Evolutionary conservation across 1,284 basidiomycete species (phyloP), one percentile per base, ranked within the genome.

Genomic region (Athelia sp.): DNA sequence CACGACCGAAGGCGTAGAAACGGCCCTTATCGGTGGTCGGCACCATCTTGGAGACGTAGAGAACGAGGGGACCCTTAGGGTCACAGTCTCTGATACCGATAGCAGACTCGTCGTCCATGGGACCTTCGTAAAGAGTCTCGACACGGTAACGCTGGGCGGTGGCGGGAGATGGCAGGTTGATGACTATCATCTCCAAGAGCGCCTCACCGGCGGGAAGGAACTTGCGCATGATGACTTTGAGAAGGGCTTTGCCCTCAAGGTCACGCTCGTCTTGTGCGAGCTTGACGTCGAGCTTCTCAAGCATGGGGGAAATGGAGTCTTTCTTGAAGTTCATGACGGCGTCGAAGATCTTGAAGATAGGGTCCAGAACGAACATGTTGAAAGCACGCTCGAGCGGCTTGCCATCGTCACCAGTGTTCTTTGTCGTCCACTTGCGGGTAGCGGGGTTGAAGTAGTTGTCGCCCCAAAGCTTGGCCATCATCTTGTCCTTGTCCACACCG

Each of bases 261-360:
- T 98, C 96, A 67, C 84, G 85, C 81, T 99, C 97, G 3, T 98
- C 94, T 49, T 79, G 72, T 55, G 82, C 78, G 58, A 99, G 90
- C 71, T 90, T 91, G 69, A 99, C 74, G 31, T 98, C 96, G 64
- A 99, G 93, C 78, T 99, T 99, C 53, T 98, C 94, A 62, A 98
- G 87, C 76, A 99, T 93, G 58, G 80, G 73, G 55, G 66, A 72
- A 61, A 93, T 84, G 59, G 84, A 74, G 52, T 98, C 96, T 81
- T 97, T 99, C 82, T 99, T 98, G 84, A 90, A 98, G 84, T 99
- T 98, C 95, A 98, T 99, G 74, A 98, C 92, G 60, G 91, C 87
- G 64, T 98, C 95, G 74, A 99, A 99, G 69, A 99, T 86, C 71
- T 86, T 92, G 87, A 92, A 99, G 76, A 99, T 99, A 59, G 97